Evolutionary conservation across 345 rosid genomes (phyloP).

Genomic region (Ceriops tagal): DNA sequence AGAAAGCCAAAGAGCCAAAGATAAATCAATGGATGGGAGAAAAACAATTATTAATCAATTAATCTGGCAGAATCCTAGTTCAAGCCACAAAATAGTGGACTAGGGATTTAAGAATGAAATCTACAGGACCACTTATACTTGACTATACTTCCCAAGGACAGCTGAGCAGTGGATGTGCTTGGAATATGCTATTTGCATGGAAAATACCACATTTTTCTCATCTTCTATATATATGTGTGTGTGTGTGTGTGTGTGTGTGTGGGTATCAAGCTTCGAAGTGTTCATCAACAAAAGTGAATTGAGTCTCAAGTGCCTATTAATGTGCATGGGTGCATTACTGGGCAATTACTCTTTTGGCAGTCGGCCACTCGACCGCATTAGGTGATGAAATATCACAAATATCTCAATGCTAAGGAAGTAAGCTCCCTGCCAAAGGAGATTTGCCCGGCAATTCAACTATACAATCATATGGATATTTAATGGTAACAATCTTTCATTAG

Average conservation of each 20-base stretch:
- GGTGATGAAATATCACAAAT: no score
- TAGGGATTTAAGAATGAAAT: no score
- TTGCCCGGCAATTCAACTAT: conserved; percentile 31
- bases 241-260: not conserved
- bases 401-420: not conserved
- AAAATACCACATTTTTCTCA: conserved; percentile 2
- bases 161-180: conserved; percentile 8
- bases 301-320: not conserved
- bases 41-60: not conserved
- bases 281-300: not conserved
- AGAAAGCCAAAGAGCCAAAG: not conserved
- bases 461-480: not conserved
- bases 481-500: not conserved
- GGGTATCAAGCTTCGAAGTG: not conserved
- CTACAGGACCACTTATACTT: conserved; percentile 6
- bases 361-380: conserved; percentile 3
- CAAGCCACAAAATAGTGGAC: not conserved
- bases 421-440: conserved; percentile 40
- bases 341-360: conserved; percentile 30
- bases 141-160: not conserved
- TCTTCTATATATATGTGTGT: no score
- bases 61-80: not conserved
- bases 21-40: no score
- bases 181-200: conserved; percentile 23
- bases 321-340: conserved; percentile 25